Evolutionary conservation across 495 filamentous ascomycete species (phyloP), one percentile per base, ranked within the genome.

Genomic region (Oidiodendron maius): DNA sequence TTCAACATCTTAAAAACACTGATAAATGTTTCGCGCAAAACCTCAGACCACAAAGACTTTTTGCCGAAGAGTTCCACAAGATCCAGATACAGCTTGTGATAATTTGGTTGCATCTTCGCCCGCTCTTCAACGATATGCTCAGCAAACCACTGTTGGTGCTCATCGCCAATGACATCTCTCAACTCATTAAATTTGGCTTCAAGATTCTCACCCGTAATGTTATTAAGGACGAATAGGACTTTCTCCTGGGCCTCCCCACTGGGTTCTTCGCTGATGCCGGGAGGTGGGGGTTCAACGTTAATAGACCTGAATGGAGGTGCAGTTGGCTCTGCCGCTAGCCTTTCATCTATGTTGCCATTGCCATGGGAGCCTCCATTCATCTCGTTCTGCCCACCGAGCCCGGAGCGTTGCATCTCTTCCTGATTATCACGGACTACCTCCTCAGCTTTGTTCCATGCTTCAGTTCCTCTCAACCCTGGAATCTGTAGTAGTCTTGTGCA

Each of bases 101-200:
- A 95, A 59, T 97, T 99, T 3, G 91, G 90, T 60, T 99, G 90
- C 69, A 93, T 76, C 67, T 95, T 97, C 10, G 93, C 94, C 12
- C 91, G 89, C 62, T 95, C 86, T 58, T 96, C 91, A 10, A 99
- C 93, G n/a, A 99, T 69, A 61, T 96, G 94, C 15, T 78, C 79
- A 8, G 93, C 93, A 56, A 99, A 97, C 93, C 93, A 99, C 61
- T 93, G 87, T 57, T 91, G 84, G 60, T 95, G 84, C 48, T 82
- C 77, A 44, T 86, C 80, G 35, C 88, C 77, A 42, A 97, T 60
- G 22, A 84, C 78, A 26, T 91, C 83, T 28, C 76, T 82, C 16
- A 99, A 75, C 46, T 93, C 89, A 32, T 71, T 71, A 52, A 87
- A 80, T 62, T 95, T 96, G 24, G 81, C 72, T 25, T 86, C 82